Conservation (phyloP, 1,284 basidiomycete genomes). For the Ustilago hordei region DNA sequence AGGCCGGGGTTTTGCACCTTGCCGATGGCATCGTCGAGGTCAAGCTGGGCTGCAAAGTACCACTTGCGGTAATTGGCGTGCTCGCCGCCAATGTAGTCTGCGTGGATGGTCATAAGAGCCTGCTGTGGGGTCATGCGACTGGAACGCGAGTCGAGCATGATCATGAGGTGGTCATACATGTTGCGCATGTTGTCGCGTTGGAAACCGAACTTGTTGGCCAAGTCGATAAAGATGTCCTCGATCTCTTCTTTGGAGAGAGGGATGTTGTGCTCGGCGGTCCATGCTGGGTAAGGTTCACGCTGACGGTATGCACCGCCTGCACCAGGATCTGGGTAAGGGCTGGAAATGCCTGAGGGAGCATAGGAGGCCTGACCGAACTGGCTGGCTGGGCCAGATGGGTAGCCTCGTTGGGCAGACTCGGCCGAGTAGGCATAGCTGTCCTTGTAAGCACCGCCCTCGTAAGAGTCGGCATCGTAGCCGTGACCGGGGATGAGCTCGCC, state of each 20-base stretch:
- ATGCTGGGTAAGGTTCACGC: constrained; percentile 87
- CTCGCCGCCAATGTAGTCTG: constrained; percentile 96
- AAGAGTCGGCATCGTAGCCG: constrained; percentile 62
- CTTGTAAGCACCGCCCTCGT: constrained; percentile 60
- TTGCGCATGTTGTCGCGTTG: constrained; percentile 80
- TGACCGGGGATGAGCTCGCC: constrained; percentile 62
- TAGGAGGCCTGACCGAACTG: constrained; percentile 52
- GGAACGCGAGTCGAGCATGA: constrained; percentile 80
- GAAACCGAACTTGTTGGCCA: constrained; percentile 99
- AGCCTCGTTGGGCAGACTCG: constrained; percentile 56
- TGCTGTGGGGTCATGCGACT: constrained; percentile 93
- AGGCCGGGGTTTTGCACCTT: constrained; percentile 91
- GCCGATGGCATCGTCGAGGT: constrained; percentile 97
- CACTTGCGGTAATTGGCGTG: constrained; percentile 74
- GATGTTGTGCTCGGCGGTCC: constrained; percentile 90
- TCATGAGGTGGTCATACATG: constrained; percentile 97
- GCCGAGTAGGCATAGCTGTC: constrained; percentile 54
- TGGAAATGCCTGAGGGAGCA: constrained; percentile 62
- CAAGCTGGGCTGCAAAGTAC: constrained; percentile 99
- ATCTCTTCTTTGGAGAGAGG: constrained; percentile 98
- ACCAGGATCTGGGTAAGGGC: constrained; percentile 52
- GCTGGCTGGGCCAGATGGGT: constrained; percentile 53
- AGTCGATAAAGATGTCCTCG: constrained; percentile 96
- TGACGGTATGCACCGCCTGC: constrained; percentile 62
- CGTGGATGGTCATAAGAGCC: constrained; percentile 89